Evolutionary conservation across 305 asterid genomes (phyloP).

Genomic region (Stenogyne calaminthoides): DNA sequence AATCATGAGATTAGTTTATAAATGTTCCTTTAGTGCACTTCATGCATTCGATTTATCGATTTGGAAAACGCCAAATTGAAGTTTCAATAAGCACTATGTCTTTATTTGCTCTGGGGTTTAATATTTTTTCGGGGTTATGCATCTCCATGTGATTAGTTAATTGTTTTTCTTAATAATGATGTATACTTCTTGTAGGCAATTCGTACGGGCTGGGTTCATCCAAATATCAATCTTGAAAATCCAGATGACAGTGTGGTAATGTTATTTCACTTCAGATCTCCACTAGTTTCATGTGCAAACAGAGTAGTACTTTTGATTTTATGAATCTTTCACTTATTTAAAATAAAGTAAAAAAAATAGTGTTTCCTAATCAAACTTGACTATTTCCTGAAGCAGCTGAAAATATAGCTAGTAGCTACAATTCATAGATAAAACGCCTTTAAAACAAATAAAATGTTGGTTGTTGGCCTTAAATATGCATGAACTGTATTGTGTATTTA

Average conservation of each 20-base stretch:
- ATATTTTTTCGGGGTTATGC: neutral
- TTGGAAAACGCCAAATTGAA: neutral
- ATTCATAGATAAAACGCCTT: slow-evolving; percentile 9
- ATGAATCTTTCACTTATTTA: neutral
- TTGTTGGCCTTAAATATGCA: slow-evolving; percentile 13
- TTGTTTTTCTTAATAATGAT: slow-evolving; percentile 18
- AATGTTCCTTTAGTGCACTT: neutral
- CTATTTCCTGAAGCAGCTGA: slow-evolving; percentile 11
- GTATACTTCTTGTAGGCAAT: slow-evolving; percentile 48
- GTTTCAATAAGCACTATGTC: slow-evolving; percentile 10
- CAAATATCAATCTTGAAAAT: slow-evolving; percentile 64
- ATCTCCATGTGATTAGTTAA: slow-evolving; percentile 21
- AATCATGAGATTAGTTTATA: neutral
- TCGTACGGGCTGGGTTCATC: slow-evolving; percentile 67
- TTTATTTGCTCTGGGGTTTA: neutral
- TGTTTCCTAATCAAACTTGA: neutral
- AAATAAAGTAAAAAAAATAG: neutral
- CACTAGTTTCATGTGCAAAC: slow-evolving; percentile 22
- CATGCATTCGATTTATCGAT: neutral
- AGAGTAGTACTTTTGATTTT: neutral
- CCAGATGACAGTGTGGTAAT: slow-evolving; percentile 63
- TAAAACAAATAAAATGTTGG: neutral
- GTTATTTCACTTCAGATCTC: slow-evolving; percentile 17
- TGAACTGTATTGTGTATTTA: neutral
- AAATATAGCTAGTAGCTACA: slow-evolving; percentile 5